Conservation (phyloP, 768 basidiomycete genomes). For the Auricularia sp. region DNA sequence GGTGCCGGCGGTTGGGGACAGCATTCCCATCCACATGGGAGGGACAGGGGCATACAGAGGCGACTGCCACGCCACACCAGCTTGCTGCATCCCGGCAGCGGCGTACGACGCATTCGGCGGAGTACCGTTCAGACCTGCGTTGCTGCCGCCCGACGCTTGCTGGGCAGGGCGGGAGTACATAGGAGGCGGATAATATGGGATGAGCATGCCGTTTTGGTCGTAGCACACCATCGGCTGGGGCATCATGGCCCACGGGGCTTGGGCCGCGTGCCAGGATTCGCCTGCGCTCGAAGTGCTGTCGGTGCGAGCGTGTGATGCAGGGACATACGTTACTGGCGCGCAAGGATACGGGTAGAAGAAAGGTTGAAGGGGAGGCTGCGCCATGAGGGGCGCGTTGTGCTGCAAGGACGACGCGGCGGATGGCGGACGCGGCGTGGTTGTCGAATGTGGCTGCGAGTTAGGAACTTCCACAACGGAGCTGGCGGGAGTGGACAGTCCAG, state of each 20-base stretch:
- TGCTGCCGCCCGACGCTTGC: not conserved
- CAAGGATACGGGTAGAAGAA: not conserved
- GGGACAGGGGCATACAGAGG: not conserved
- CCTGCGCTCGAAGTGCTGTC: not conserved
- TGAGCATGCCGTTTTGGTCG: not conserved
- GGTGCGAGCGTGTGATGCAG: not conserved
- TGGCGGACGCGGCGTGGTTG: not conserved
- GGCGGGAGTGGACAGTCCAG: not conserved
- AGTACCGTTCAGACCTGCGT: not conserved
- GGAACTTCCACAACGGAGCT: not conserved
- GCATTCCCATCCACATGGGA: conserved; percentile 1
- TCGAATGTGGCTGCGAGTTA: not conserved
- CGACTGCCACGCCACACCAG: not conserved
- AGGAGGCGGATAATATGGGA: not conserved
- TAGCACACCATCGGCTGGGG: not conserved
- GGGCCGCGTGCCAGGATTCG: not conserved
- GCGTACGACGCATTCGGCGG: not conserved
- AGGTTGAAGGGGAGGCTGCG: not conserved
- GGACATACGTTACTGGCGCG: not conserved
- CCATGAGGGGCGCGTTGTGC: not conserved
- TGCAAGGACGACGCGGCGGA: not conserved
- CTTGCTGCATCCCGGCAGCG: not conserved
- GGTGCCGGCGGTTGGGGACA: not conserved
- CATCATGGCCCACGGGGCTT: not conserved
- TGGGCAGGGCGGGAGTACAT: not conserved